phyloP scores from a whole-genome alignment of 192 early-diverging fungal species.

The Umbelopsis vinacea region DNA sequence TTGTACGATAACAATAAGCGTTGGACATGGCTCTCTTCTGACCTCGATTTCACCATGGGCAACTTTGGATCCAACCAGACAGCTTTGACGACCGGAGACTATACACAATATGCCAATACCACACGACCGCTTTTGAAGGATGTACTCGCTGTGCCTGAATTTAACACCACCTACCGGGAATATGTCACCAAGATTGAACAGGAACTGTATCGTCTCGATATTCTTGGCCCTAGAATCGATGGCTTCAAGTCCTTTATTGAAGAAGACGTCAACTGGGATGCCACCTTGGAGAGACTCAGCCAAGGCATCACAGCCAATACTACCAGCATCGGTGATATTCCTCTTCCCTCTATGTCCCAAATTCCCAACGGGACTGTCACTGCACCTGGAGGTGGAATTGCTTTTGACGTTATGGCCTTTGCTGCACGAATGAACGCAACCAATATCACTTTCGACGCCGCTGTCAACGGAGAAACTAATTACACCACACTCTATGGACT shows the following conservation, averaged over 20 bases:
- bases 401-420: neutral
- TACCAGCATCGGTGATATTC: neutral
- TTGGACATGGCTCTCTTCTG: slow-evolving; percentile 21
- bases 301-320: neutral
- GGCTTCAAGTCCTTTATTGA: neutral
- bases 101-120: neutral
- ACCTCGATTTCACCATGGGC: slow-evolving; percentile 30
- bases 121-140: neutral
- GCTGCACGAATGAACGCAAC: neutral
- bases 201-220: neutral
- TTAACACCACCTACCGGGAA: neutral
- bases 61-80: neutral
- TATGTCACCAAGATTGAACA: neutral
- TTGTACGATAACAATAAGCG: slow-evolving; percentile 15
- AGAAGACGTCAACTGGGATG: neutral
- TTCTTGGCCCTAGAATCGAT: neutral
- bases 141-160: neutral
- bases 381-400: neutral
- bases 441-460: slow-evolving; percentile 6
- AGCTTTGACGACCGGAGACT: slow-evolving; percentile 1
- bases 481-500: slow-evolving; percentile 31
- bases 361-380: neutral
- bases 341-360: neutral
- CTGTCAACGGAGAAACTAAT: slow-evolving; percentile 28
- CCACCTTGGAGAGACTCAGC: neutral